Evolutionary conservation across 169 alveolate genomes (phyloP).

Genomic region (Plasmodium cynomolgi): DNA sequence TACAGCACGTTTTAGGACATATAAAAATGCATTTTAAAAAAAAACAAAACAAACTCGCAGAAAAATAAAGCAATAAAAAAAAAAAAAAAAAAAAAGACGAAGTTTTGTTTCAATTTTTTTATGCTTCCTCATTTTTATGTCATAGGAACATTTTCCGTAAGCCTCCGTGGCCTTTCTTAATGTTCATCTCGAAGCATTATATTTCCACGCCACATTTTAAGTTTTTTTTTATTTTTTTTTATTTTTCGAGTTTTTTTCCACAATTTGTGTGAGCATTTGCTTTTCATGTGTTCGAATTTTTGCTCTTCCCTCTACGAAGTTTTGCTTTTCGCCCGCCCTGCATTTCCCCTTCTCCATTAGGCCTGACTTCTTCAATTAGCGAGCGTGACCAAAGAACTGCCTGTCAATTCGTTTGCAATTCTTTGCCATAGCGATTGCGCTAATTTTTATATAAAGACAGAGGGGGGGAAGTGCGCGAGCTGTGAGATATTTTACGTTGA

Average conservation of each 20-base stretch:
- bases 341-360: neutral
- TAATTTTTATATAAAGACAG: neutral
- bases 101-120: neutral
- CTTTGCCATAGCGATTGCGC: neutral
- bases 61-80: neutral
- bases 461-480: neutral
- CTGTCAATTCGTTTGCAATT: neutral
- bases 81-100: neutral
- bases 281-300: neutral
- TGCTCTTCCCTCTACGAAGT: neutral
- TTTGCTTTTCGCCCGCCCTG: neutral
- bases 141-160: neutral
- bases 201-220: neutral
- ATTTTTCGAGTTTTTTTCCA: neutral
- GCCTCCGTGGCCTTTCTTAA: neutral
- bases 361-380: neutral
- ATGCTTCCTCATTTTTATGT: neutral
- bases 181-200: neutral
- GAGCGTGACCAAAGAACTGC: neutral
- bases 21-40: neutral
- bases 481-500: neutral
- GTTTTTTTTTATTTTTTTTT: neutral
- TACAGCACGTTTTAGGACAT: neutral
- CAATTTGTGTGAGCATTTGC: neutral
- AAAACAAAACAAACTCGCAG: neutral